Conservation (phyloP, 257 asterid species). For the Ocimum tenuiflorum region DNA sequence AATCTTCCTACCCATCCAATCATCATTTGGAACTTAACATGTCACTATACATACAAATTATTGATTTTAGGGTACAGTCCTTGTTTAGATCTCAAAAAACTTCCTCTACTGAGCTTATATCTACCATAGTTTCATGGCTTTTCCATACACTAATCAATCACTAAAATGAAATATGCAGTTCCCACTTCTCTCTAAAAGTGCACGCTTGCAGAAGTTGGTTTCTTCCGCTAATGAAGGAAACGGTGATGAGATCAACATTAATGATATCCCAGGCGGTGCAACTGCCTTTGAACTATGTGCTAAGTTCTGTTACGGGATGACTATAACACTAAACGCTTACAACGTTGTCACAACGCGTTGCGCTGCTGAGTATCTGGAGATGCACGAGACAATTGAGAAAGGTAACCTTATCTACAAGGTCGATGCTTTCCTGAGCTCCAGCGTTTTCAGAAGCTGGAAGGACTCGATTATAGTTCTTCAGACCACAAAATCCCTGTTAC, state of each 20-base stretch:
- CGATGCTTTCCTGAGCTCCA: slow-evolving; percentile 74
- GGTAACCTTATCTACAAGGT: slow-evolving; percentile 83
- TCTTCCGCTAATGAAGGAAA: slow-evolving; percentile 51
- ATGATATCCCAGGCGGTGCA: slow-evolving; percentile 85
- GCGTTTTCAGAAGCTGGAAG: slow-evolving; percentile 89
- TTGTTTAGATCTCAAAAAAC: not conserved
- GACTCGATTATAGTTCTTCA: slow-evolving; percentile 90
- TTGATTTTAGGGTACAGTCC: not conserved
- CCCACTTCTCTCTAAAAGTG: slow-evolving; percentile 86
- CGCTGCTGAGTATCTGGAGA: slow-evolving; percentile 89
- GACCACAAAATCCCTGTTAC: slow-evolving; percentile 46
- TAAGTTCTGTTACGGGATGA: slow-evolving; percentile 89
- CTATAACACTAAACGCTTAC: slow-evolving; percentile 76
- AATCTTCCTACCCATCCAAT: too few species aligned
- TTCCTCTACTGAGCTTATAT: not conserved
- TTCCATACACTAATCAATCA: slow-evolving; percentile 16
- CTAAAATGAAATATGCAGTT: slow-evolving; percentile 41
- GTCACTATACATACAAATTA: not conserved
- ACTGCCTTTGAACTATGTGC: slow-evolving; percentile 77
- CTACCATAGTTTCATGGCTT: not conserved
- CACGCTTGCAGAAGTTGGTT: slow-evolving; percentile 59
- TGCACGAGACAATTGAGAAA: slow-evolving; percentile 74
- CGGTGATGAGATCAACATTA: slow-evolving; percentile 49
- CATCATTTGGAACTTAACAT: not conserved
- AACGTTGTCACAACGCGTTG: slow-evolving; percentile 71